Evolutionary conservation across 2,329 filamentous ascomycete species (phyloP).

Genomic region (Colletotrichum sp.): DNA sequence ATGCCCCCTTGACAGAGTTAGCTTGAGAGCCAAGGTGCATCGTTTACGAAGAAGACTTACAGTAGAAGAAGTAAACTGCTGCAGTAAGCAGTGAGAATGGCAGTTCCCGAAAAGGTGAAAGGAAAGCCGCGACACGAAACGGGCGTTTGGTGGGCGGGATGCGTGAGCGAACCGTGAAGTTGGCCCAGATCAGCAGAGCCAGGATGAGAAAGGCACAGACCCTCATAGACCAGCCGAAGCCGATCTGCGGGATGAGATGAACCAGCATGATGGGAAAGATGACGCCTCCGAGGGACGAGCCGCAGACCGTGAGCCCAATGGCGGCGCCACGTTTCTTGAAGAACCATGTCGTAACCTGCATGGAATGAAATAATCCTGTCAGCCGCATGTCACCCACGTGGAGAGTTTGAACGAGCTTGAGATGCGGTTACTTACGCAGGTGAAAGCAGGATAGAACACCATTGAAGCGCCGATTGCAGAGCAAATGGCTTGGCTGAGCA

Average conservation of each 20-base stretch:
- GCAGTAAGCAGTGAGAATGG: constrained; percentile 29
- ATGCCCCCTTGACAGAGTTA: not conserved
- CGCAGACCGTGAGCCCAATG: constrained; percentile 28
- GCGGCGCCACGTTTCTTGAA: constrained; percentile 26
- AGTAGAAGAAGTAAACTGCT: constrained; percentile 34
- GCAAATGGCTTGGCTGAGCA: constrained; percentile 40
- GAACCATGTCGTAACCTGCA: constrained; percentile 23
- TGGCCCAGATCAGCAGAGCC: constrained; percentile 32
- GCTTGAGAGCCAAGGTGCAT: not conserved
- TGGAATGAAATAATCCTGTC: not conserved
- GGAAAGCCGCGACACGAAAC: constrained; percentile 27
- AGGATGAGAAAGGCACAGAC: constrained; percentile 40
- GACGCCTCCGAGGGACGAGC: constrained; percentile 37
- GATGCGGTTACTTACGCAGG: not conserved
- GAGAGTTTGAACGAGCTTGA: not conserved
- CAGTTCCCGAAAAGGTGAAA: constrained; percentile 31
- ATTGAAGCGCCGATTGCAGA: constrained; percentile 37
- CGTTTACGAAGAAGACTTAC: not conserved
- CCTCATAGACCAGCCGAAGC: constrained; percentile 43
- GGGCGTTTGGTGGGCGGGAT: constrained; percentile 16
- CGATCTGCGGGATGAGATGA: constrained; percentile 34
- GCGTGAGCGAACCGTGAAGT: constrained; percentile 29
- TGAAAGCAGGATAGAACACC: constrained; percentile 28
- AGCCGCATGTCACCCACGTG: not conserved
- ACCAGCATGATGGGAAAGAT: constrained; percentile 44